Percentiles rank a stretch among this genome's conserved stretches.
Conservation (phyloP, 345 rosid genomes). For the Citrus sp. region DNA sequence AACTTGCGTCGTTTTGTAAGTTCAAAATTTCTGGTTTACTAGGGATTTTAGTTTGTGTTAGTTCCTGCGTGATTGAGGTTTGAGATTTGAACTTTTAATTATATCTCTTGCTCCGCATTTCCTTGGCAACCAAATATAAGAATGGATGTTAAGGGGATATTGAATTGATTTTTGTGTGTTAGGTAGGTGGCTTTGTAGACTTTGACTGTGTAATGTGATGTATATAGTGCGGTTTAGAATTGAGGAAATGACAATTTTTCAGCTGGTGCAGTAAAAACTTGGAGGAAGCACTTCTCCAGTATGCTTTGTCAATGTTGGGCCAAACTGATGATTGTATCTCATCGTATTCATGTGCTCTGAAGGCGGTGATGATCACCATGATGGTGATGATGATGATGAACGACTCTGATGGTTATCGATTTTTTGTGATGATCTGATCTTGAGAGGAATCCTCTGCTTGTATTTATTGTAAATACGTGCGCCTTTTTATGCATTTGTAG, state of each 20-base stretch:
- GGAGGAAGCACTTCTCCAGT: neutral
- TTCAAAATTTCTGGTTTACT: neutral
- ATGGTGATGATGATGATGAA: slow-evolving; percentile 18
- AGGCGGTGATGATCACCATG: slow-evolving; percentile 23
- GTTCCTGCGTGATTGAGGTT: neutral
- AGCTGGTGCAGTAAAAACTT: slow-evolving; percentile 23
- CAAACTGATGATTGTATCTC: neutral
- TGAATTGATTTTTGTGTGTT: neutral
- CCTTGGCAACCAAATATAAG: slow-evolving; percentile 6
- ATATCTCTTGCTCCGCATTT: slow-evolving; percentile 10
- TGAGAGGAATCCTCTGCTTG: slow-evolving; percentile 29
- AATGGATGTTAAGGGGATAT: too few species aligned
- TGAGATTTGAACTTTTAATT: slow-evolving; percentile 12
- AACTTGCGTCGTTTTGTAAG: neutral
- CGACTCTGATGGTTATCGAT: slow-evolving; percentile 11
- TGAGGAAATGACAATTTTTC: slow-evolving; percentile 13
- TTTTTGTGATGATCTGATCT: slow-evolving; percentile 27
- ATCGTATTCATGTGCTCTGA: slow-evolving; percentile 11
- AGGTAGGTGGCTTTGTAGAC: neutral
- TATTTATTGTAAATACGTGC: slow-evolving; percentile 35
- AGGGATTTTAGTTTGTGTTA: neutral
- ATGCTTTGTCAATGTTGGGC: slow-evolving; percentile 8
- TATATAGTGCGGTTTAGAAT: neutral
- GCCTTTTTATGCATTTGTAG: slow-evolving; percentile 27
- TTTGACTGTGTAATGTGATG: neutral